Base-by-base conservation (phyloP, 768 basidiomycete genomes). In the Coprinopsis cinerea region DNA sequence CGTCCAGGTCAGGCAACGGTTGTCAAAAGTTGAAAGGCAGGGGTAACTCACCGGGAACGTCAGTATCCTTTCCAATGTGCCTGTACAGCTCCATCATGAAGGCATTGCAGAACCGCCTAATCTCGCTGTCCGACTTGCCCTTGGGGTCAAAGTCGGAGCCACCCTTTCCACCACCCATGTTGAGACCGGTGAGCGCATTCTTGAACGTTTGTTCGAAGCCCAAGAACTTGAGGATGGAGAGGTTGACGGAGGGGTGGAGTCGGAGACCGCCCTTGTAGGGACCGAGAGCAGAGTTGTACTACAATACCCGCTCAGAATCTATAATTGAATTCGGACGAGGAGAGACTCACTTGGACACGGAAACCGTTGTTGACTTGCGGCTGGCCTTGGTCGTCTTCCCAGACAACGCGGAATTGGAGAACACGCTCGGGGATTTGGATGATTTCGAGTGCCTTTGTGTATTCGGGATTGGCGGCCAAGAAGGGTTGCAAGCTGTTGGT, bases 171-270 rank as follows among this genome's bases (percentile, higher is more conserved):
- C 85, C 85, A 57, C 85, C 85, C 83, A 87, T 87, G 67, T 70
- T 78, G 48, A 86, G 70, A 26, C 85, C 85, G 13, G 85, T 87
- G 23, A 88, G 73, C 30, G 85, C 85, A 67, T 88, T 86, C 69
- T 86, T 86, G 78, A 86, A 86, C 53, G 77, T 81, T 65, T 88
- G 85, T 68, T 88, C 85, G 67, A 86, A 85, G 39, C 85, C 85
- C 55, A 88, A 77, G 81, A 88, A 88, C 64, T 88, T 88, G 66
- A 88, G 77, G 70, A 88, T 86, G 58, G 82, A 84, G 32, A 88
- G 76, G 72, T 86, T 87, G 69, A 88, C 85, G 46, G 81, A 78
- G 53, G 84, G 83, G 72, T 87, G 85, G 45, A 88, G 76, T 55
- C 85, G 81, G 57, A 87, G 79, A 66, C 85, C 85, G 54, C 85